Base-by-base conservation (phyloP, 139 green algal species). In the Micromonas pusilla region DNA sequence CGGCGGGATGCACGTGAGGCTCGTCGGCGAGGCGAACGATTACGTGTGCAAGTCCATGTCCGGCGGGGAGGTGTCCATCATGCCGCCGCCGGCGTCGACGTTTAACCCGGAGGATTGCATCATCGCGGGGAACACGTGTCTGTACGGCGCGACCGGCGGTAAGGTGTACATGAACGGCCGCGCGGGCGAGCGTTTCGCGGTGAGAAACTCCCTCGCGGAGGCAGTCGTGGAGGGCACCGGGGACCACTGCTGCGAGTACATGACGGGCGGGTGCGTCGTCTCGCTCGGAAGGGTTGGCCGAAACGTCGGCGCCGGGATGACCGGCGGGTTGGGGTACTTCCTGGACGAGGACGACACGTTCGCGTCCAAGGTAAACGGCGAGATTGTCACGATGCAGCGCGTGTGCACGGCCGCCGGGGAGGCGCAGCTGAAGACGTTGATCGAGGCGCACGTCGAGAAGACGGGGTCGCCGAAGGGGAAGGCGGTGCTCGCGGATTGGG, bases 211-310 rank as follows among this genome's bases (percentile, higher is more conserved):
- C 30, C 77, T 93, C 32, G 92, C 93, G 0, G 88, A 96, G 77
- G 87, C 94, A 2, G 95, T 99, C 6, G 91, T 99, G 54, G 95
- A 99, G 86, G 95, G 95, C 73, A 85, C 87, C 4, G 95, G 95
- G 33, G 95, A 99, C 88, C 95, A 99, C 87, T 97, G 92, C 88
- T 98, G 94, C 86, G 95, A 99, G 90, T 98, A 98, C 90, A 98
- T 98, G 94, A 98, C 94, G 33, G 92, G 92, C 70, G 91, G 89
- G 70, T 86, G 70, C 45, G 85, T 93, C 31, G 86, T 91, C 23
- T 73, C 78, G 5, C 73, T 96, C 31, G 91, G 91, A 54, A 81
- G 82, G n/a, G 89, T 72, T 36, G 95, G 95, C 9, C 87, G 94
- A 70, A 99, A 99, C 74, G 93, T 98, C 45, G 95, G 83, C 19